These are phyloP conservation scores for Sporothrix mexicana DNA, from an alignment of 2,329 filamentous ascomycete genomes.

Conservation along the genomic window DNA sequence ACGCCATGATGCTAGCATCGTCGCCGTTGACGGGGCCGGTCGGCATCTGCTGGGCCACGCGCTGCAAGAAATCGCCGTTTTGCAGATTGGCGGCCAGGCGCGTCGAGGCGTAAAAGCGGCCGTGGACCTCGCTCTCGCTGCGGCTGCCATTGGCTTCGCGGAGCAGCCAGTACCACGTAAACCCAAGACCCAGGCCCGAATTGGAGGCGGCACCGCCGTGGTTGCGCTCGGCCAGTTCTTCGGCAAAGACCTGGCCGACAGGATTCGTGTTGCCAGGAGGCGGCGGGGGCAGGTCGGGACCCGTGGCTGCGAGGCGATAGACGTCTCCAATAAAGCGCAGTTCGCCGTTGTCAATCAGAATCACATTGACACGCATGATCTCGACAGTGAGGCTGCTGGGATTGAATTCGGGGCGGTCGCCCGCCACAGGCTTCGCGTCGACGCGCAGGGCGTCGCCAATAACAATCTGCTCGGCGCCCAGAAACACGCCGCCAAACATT, in stretches of 20 bases:
- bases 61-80: conserved; percentile 32
- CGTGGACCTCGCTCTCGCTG: conserved; percentile 54
- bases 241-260: conserved; percentile 39
- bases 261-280: conserved; percentile 9
- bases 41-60: conserved; percentile 40
- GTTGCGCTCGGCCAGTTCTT: conserved; percentile 41
- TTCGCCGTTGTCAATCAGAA: conserved; percentile 37
- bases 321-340: conserved; percentile 43
- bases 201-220: neutral
- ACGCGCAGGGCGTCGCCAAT: conserved; percentile 47
- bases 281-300: conserved; percentile 17
- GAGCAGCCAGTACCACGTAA: conserved; percentile 45
- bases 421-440: conserved; percentile 31
- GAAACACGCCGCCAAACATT: conserved; percentile 44
- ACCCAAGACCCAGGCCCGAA: neutral
- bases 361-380: conserved; percentile 44
- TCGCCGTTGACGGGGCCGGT: conserved; percentile 8
- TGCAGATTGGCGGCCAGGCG: conserved; percentile 58
- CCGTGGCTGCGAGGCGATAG: conserved; percentile 40
- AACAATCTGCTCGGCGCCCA: conserved; percentile 47
- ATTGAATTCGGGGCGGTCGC: conserved; percentile 69
- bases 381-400: conserved; percentile 64
- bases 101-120: conserved; percentile 64
- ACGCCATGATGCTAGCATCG: conserved; percentile 46
- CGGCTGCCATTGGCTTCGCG: conserved; percentile 41